Conservation (phyloP, 2,329 filamentous ascomycete species). For the Cladosporium oxysporum region DNA sequence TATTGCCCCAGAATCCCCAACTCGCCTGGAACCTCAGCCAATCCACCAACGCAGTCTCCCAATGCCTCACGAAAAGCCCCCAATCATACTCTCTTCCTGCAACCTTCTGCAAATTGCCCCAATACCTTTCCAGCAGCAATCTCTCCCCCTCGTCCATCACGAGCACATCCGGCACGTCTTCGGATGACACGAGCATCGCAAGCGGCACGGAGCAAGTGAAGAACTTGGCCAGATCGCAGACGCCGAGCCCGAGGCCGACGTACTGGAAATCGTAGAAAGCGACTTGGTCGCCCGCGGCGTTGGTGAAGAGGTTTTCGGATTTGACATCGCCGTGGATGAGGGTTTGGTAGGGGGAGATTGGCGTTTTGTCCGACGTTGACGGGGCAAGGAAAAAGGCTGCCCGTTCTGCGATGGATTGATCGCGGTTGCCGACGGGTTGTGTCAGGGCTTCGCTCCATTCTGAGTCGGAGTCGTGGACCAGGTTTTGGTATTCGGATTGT, state of each 20-base stretch:
- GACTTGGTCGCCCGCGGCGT: slow-evolving; percentile 49
- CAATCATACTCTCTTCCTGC: slow-evolving; percentile 52
- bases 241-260: slow-evolving; percentile 63
- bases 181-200: slow-evolving; percentile 48
- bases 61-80: slow-evolving; percentile 58
- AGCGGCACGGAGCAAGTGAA: slow-evolving; percentile 67
- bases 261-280: slow-evolving; percentile 73
- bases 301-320: slow-evolving; percentile 67
- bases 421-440: slow-evolving; percentile 25
- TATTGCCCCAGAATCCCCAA: slow-evolving; percentile 33
- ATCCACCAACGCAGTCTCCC: slow-evolving; percentile 68
- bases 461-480: slow-evolving; percentile 50
- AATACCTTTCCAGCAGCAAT: slow-evolving; percentile 55
- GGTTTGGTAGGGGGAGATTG: slow-evolving; percentile 50
- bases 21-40: slow-evolving; percentile 56
- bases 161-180: slow-evolving; percentile 42
- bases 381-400: slow-evolving; percentile 56
- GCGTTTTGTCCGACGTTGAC: slow-evolving; percentile 29
- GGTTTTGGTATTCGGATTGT: slow-evolving; percentile 54
- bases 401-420: slow-evolving; percentile 42
- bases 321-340: slow-evolving; percentile 71
- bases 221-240: slow-evolving; percentile 66
- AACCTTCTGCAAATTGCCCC: slow-evolving; percentile 38
- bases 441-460: slow-evolving; percentile 61
- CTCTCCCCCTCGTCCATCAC: slow-evolving; percentile 55